Evolutionary conservation across 2,329 filamentous ascomycete genomes (phyloP), one percentile per base, ranked within the genome.

Genomic region (Fusarium illudens): DNA sequence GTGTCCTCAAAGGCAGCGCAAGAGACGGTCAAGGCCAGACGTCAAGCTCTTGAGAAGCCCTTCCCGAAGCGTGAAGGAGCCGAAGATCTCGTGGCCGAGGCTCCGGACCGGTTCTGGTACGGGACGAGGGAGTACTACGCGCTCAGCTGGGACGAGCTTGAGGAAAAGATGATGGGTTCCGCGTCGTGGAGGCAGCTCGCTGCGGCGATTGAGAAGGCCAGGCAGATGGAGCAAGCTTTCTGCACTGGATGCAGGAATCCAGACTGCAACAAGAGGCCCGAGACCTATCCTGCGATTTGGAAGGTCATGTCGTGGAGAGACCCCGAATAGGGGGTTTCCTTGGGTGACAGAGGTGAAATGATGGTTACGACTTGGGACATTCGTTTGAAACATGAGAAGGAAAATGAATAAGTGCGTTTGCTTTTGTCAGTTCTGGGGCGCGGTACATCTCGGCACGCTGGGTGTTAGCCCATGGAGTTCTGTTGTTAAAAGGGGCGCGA

Each of bases 261-360:
- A 4, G 2, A 39, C n/a, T 53, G 50, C 5, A 20, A 15, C 19
- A 33, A 6, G 13, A 20, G 25, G 25, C 4, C 32, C 7, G n/a
- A 53, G 25, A 39, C 25, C 1, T 22, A 8, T 10, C 50, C 50
- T 29, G 50, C 12, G 12, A 19, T 27, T 12, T 53, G 50, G 33
- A 53, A 53, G 50, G 13, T 53, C 50, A 53, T 53, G 50, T 29
- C 50, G 12, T 53, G 50, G 50, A 53, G 25, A 8, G 50, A 39
- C 13, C 22, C 6, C 13, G 13, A 34, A 15, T 33, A 50, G 48
- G 17, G 48, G 12, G 6, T 20, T 48, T 32, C 30, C n/a, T 19
- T 48, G 19, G 25, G 29, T 8, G 15, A 48, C 25, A 15, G 22
- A 15, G 27, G 10, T 20, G 44, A 9, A 25, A 15, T n/a, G 19